Base-by-base conservation (phyloP, 2,329 filamentous ascomycete genomes). In the Aureobasidium sp. region DNA sequence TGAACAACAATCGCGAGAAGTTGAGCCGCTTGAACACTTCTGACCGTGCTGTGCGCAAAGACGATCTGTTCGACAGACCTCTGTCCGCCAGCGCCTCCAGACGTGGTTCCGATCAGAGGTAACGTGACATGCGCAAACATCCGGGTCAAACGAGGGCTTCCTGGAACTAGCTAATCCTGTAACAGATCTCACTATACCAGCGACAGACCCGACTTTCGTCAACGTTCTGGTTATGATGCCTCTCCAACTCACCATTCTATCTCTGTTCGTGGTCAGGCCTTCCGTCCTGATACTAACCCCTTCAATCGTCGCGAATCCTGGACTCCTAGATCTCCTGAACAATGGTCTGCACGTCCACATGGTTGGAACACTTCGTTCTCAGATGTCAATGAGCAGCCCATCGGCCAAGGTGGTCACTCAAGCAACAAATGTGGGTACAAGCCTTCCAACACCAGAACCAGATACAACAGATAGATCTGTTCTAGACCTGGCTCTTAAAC, bases 1-100 rank as follows among this genome's bases (percentile, higher is more conserved):
- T 27, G 5, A 52, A 39, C 53, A 50, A 60, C 11, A n/a, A 48
- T 8, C 49, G 25, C 29, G 65, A 66, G 52, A 70, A 69, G 57
- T 30, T 62, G 16, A 63, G 62, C 47, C 67, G 68, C 45, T 54
- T 62, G 16, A 52, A 58, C 47, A 61, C 39, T n/a, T 47, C 53
- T 30, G 63, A 63, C 60, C 59, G 60, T 48, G 60, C 53, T 42
- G 63, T 27, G 27, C 47, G 15, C 21, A 59, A 29, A 42, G 48
- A 48, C 13, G 49, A 54, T 34, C 29, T 47, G 13, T 52, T 55
- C 21, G 42, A 57, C 50, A 47, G 39, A 39, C 60, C 53, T 58
- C 27, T 42, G 11, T 62, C 53, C 27, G 42, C 60, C 50, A 30
- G 50, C 34, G 27, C 39, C 25, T 30, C 53, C 39, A 58, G 54